These are phyloP conservation scores for Kodamaea kaohsiungensis DNA, from an alignment of 805 yeast genomes.

Conservation along the genomic window DNA sequence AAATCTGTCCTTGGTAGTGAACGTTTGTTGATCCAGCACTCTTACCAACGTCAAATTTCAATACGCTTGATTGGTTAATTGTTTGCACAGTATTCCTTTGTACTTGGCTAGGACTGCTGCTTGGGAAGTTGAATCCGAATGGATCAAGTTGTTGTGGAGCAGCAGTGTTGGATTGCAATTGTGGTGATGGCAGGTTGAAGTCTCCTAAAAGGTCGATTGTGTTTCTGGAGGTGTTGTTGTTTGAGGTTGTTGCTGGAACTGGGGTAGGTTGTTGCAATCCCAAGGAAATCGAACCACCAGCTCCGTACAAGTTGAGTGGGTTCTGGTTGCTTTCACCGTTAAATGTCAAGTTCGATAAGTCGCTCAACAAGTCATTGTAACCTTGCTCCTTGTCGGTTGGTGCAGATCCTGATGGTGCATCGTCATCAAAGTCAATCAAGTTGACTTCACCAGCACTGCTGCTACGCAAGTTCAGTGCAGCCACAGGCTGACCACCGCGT, in stretches of 20 bases:
- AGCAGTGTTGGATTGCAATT: constrained; percentile 29
- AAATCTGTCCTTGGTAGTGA: constrained; percentile 44
- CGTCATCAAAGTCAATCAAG: constrained; percentile 46
- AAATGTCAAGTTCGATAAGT: constrained; percentile 63
- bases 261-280: constrained; percentile 20
- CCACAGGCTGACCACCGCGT: constrained; percentile 60
- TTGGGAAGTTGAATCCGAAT: constrained; percentile 41
- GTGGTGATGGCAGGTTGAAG: constrained; percentile 44
- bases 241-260: constrained; percentile 20
- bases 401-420: constrained; percentile 35
- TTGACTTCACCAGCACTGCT: constrained; percentile 31
- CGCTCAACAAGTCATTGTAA: constrained; percentile 72
- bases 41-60: constrained; percentile 52
- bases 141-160: constrained; percentile 34
- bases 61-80: constrained; percentile 45
- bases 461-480: constrained; percentile 39
- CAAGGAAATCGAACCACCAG: constrained; percentile 53
- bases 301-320: constrained; percentile 44
- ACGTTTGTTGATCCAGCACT: constrained; percentile 35
- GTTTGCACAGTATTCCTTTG: constrained; percentile 13
- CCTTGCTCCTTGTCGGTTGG: constrained; percentile 36
- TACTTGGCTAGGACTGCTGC: constrained; percentile 34
- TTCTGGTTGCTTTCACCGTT: constrained; percentile 23
- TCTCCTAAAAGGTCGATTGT: constrained; percentile 16
- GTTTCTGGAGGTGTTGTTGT: constrained; percentile 2